Conservation (phyloP, 148 eudicot genomes). For the Diospyros kaki region DNA sequence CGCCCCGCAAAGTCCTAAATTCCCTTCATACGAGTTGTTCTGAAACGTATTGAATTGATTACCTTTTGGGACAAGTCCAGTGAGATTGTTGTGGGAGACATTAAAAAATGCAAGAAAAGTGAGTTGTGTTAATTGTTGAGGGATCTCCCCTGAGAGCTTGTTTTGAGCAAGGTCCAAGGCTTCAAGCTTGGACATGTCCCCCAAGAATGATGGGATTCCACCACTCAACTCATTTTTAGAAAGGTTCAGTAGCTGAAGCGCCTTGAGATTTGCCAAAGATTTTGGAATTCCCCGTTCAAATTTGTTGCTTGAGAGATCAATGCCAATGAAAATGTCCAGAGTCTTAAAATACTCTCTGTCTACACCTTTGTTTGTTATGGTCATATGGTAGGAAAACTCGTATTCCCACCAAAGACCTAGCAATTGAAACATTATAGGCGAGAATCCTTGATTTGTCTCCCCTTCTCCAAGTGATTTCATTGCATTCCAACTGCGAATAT, state of each 20-base stretch:
- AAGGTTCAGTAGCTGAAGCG: constrained; percentile 16
- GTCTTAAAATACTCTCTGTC: constrained; percentile 12
- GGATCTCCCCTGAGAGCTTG: constrained; percentile 32
- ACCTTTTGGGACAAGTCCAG: constrained; percentile 32
- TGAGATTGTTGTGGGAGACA: constrained; percentile 32
- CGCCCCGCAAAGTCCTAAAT: constrained; percentile 27
- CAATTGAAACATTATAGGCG: too few species aligned
- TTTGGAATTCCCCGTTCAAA: constrained; percentile 27
- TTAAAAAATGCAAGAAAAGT: constrained; percentile 34
- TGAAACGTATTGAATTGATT: constrained; percentile 31
- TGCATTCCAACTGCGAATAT: constrained; percentile 17
- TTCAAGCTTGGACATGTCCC: constrained; percentile 24
- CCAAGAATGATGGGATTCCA: constrained; percentile 22
- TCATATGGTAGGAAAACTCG: constrained; percentile 9
- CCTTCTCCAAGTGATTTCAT: constrained; percentile 11
- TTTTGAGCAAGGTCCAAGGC: constrained; percentile 36
- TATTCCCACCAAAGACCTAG: too few species aligned
- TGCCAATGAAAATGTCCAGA: constrained; percentile 12
- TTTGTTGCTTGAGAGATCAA: constrained; percentile 31
- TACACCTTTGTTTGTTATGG: constrained; percentile 30
- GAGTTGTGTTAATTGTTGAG: constrained; percentile 21
- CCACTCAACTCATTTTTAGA: constrained; percentile 33
- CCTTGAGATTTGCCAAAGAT: constrained; percentile 22
- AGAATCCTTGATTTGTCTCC: too few species aligned
- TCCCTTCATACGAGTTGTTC: constrained; percentile 21